Conservation (phyloP, 345 rosid species). For the Pugionium cornutum region DNA sequence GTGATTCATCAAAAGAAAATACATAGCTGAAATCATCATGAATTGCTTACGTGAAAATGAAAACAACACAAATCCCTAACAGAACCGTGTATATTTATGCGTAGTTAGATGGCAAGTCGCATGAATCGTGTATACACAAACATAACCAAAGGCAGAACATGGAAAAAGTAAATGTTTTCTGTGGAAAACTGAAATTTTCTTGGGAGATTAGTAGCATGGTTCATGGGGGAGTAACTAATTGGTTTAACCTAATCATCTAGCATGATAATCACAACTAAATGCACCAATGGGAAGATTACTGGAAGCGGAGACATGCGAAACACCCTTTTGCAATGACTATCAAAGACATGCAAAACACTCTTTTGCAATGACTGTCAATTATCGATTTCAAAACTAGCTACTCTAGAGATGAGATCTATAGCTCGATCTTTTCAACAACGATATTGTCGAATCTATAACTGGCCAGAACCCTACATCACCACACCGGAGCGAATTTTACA, state of each 20-base stretch:
- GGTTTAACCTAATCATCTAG: constrained; percentile 7
- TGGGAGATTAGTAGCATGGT: background rate
- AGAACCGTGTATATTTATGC: background rate
- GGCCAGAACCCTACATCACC: background rate
- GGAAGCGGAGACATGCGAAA: background rate
- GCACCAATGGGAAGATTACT: constrained; percentile 2
- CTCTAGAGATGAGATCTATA: background rate
- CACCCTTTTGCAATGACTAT: background rate
- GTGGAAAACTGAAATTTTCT: too few species aligned
- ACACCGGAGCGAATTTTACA: too few species aligned
- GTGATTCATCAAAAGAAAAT: background rate
- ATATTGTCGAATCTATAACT: constrained; percentile 5
- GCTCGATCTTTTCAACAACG: background rate
- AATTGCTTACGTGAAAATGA: background rate
- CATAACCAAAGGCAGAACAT: background rate
- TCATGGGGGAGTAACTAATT: background rate
- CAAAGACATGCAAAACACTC: background rate
- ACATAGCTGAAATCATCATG: background rate
- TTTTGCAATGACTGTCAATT: background rate
- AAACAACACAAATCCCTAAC: background rate
- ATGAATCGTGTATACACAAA: background rate
- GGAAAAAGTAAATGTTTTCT: background rate
- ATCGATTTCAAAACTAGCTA: background rate
- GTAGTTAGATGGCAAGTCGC: too few species aligned
- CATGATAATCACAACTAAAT: background rate